Evolutionary conservation across 164 flowering plant species (phyloP).

Genomic region (Umbellularia californica): DNA sequence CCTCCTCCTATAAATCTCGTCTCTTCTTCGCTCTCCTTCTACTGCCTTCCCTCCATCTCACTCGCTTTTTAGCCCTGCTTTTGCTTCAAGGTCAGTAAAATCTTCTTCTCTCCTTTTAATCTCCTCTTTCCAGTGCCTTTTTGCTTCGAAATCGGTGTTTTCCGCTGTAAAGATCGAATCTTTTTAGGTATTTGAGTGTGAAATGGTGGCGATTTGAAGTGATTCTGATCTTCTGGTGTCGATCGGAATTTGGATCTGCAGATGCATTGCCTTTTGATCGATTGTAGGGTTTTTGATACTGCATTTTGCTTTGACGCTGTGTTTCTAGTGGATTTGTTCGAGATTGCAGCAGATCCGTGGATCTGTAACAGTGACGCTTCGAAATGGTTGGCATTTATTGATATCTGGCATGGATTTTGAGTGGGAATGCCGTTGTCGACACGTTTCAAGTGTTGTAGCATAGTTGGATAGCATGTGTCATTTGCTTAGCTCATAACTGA

Average conservation of each 20-base stretch:
- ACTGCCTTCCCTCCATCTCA: not conserved
- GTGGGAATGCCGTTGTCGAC: not conserved
- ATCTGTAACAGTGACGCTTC: not conserved
- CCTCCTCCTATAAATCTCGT: not conserved
- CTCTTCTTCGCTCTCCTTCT: not conserved
- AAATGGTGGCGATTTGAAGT: not conserved
- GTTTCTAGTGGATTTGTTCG: not conserved
- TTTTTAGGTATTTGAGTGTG: not conserved
- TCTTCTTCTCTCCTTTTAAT: not conserved
- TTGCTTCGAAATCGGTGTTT: not conserved
- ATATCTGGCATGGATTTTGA: too few species aligned
- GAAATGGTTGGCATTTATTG: not conserved
- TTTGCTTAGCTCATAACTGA: too few species aligned
- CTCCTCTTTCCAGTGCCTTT: not conserved
- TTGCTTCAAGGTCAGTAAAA: conserved; percentile 6
- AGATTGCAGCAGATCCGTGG: not conserved
- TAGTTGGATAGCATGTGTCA: not conserved
- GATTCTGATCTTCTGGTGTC: not conserved
- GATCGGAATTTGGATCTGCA: not conserved
- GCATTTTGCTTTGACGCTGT: not conserved
- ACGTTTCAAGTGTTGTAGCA: not conserved
- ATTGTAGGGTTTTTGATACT: not conserved
- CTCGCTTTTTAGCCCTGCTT: not conserved
- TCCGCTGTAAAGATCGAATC: not conserved
- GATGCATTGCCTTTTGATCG: not conserved